A percentile compares a stretch with the other conserved stretches of the same genome.
Evolutionary conservation across 129 eudicot species (phyloP).

Genomic region (Centella asiatica): DNA sequence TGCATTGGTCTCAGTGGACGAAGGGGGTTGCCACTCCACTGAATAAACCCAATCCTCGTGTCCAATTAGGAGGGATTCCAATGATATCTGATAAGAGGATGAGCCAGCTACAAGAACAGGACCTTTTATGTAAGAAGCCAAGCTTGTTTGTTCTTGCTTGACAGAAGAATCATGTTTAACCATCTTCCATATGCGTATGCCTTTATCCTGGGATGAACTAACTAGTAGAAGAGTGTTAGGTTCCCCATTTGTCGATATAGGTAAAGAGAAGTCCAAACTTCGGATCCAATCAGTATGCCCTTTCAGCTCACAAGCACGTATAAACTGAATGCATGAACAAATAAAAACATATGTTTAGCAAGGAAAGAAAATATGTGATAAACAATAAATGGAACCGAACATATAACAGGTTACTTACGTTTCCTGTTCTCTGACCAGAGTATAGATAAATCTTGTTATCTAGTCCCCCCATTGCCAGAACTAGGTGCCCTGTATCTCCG

Average conservation of each 20-base stretch:
- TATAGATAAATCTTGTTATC: conserved; percentile 93
- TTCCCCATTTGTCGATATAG: conserved; percentile 46
- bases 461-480: conserved; percentile 85
- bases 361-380: background rate
- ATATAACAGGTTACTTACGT: conserved; percentile 36
- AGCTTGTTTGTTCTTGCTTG: conserved; percentile 41
- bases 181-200: conserved; percentile 93
- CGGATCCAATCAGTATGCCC: conserved; percentile 98
- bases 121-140: conserved; percentile 89
- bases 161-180: conserved; percentile 37
- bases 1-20: conserved; percentile 27
- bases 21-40: conserved; percentile 96
- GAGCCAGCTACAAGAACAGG: conserved; percentile 70
- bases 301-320: conserved; percentile 82
- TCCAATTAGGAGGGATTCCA: conserved; percentile 89
- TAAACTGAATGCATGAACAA: conserved; percentile 43
- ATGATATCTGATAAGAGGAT: conserved; percentile 64
- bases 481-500: conserved; percentile 49
- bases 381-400: background rate
- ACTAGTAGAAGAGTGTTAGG: conserved; percentile 55
- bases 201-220: conserved; percentile 93
- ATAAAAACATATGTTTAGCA: background rate
- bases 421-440: conserved; percentile 62
- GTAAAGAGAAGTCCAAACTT: conserved; percentile 87
- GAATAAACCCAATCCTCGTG: conserved; percentile 99